A percentile compares a stretch with the other conserved stretches of the same genome.
Conservation (phyloP, 2,329 filamentous ascomycete species). For the Chaetomium globosum region DNA sequence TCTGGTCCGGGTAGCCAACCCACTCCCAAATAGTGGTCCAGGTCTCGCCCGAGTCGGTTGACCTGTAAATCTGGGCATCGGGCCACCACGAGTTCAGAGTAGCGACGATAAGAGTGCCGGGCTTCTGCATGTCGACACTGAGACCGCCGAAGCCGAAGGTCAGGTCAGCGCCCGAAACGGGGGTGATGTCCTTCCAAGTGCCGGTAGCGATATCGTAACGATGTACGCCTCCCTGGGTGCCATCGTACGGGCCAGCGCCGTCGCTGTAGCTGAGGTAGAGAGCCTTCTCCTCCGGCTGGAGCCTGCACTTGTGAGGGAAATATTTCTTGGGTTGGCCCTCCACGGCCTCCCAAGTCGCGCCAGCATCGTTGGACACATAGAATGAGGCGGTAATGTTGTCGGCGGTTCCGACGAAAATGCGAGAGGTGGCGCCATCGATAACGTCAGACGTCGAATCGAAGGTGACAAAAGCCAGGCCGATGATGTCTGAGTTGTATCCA, state of each 20-base stretch:
- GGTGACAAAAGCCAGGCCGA: conserved; percentile 56
- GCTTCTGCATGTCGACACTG: conserved; percentile 55
- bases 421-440: conserved; percentile 52
- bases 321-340: conserved; percentile 53
- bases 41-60: conserved; percentile 56
- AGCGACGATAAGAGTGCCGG: conserved; percentile 60
- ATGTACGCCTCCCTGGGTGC: conserved; percentile 55
- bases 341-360: conserved; percentile 56
- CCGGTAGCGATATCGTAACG: conserved; percentile 54
- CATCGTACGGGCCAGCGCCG: conserved; percentile 61
- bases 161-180: conserved; percentile 50
- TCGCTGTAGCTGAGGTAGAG: conserved; percentile 59
- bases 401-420: conserved; percentile 60
- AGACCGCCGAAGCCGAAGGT: conserved; percentile 61
- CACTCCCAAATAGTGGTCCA: conserved; percentile 60
- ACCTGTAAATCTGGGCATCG: conserved; percentile 59
- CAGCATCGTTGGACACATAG: conserved; percentile 58
- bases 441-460: conserved; percentile 57
- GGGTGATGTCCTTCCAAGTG: conserved; percentile 61
- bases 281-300: conserved; percentile 55
- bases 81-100: conserved; percentile 63
- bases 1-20: conserved; percentile 49
- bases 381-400: conserved; percentile 57
- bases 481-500: conserved; percentile 51
- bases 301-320: conserved; percentile 58